Base-by-base conservation (phyloP, 495 filamentous ascomycete genomes). In the Staphylotrichum longicolle region DNA sequence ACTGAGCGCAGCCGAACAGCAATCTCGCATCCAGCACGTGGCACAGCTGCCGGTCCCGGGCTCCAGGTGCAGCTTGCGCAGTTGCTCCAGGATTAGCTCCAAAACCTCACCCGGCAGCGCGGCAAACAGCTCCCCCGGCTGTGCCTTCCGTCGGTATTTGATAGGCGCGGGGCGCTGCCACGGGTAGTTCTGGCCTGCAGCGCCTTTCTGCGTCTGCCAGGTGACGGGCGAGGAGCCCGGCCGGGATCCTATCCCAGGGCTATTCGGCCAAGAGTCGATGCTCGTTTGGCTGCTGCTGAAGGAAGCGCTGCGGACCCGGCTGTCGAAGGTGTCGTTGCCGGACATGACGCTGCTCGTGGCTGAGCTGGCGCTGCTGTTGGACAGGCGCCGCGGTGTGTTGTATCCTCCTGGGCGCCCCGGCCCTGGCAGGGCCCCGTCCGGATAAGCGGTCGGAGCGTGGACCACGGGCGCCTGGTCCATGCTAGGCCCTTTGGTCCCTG, bases 1-100 rank as follows among this genome's bases (percentile, higher is more conserved):
- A 37, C 84, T 88, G 57, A 91, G 66, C 42, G 86, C 83, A 37
- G 91, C 78, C 54, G 83, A 80, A 65, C 84, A 85, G 33, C 92
- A 70, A 68, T 94, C 90, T 54, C 88, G 84, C 77, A 90, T 86
- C 73, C 86, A 91, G 74, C 91, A 93, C 63, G 88, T 89, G 57
- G 85, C 80, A 67, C 91, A 94, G 58, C 78, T 83, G 35, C 67
- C 63, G 40, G 75, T 77, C 14, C 71, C 69, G 37, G 70, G 64
- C 34, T 67, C 66, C 14, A 82, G 59, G 64, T 84, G 82, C 20
- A 74, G 67, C 50, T 75, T 71, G 65, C 75, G 79, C 52, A 84
- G 69, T 32, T 78, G 73, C 39, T 74, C 73, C 11, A 80, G 64
- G 33, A 86, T 79, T 55, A 86, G 74, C 64, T 78, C 72, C 52